phyloP scores from a whole-genome alignment of 805 yeast species.

The Candida silvicultrix region DNA sequence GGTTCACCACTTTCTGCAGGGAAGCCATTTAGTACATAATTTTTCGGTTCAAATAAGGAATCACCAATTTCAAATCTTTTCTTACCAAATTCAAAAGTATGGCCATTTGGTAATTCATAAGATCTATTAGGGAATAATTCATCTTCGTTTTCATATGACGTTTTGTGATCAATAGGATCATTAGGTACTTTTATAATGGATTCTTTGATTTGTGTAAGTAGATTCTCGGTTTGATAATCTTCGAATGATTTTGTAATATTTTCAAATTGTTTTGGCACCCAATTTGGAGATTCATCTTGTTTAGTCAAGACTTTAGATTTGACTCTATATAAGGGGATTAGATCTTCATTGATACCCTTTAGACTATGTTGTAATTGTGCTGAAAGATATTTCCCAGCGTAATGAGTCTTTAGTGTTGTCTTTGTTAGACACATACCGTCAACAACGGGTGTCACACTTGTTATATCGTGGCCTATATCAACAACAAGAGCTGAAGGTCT shows the following conservation, averaged over 20 bases:
- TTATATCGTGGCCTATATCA: slow-evolving; percentile 76
- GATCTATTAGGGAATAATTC: slow-evolving; percentile 31
- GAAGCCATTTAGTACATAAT: slow-evolving; percentile 31
- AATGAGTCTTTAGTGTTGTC: slow-evolving; percentile 63
- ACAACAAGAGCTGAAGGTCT: slow-evolving; percentile 83
- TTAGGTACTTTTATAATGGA: slow-evolving; percentile 45
- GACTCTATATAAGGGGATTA: slow-evolving; percentile 44
- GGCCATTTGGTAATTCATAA: slow-evolving; percentile 77
- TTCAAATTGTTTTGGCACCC: slow-evolving; percentile 16
- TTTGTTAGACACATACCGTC: slow-evolving; percentile 75
- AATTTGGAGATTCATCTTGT: slow-evolving; percentile 27
- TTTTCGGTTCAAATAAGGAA: slow-evolving; percentile 60
- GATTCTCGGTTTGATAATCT: slow-evolving; percentile 47
- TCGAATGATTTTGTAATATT: slow-evolving; percentile 37
- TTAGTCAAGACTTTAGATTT: slow-evolving; percentile 33
- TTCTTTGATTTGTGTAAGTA: slow-evolving; percentile 73
- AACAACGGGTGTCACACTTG: slow-evolving; percentile 73
- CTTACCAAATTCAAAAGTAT: slow-evolving; percentile 49
- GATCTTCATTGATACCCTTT: slow-evolving; percentile 24
- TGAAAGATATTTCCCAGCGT: slow-evolving; percentile 65
- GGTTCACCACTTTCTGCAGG: slow-evolving; percentile 46
- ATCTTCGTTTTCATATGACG: slow-evolving; percentile 17
- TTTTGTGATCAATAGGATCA: slow-evolving; percentile 30
- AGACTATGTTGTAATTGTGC: slow-evolving; percentile 44
- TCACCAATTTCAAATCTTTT: slow-evolving; percentile 66